Conservation (phyloP, 2,329 filamentous ascomycete genomes). For the Metarhizium anisopliae region DNA sequence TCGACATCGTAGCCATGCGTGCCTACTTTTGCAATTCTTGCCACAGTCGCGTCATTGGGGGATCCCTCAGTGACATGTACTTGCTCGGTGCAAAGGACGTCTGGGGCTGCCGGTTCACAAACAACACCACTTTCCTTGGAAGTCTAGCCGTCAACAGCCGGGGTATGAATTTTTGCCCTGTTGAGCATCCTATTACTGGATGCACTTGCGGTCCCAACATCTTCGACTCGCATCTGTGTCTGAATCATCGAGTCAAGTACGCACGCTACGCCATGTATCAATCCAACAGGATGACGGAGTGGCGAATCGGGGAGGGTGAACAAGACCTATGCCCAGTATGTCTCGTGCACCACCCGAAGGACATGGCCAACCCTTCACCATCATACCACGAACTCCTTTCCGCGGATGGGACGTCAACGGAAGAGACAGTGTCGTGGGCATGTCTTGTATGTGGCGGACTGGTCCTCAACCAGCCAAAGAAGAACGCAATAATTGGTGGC, state of each 20-base stretch:
- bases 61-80: constrained; percentile 2
- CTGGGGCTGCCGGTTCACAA: constrained; percentile 14
- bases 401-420: neutral
- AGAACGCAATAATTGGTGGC: constrained; percentile 10
- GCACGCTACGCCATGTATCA: constrained; percentile 14
- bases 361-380: neutral
- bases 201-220: constrained; percentile 29
- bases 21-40: constrained; percentile 27
- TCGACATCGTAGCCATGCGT: constrained; percentile 23
- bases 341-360: neutral
- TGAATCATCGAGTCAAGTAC: constrained; percentile 23
- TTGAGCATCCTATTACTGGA: constrained; percentile 19
- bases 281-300: constrained; percentile 17
- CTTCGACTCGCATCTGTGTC: constrained; percentile 22
- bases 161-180: neutral
- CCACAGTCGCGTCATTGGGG: neutral
- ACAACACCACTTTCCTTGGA: neutral
- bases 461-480: constrained; percentile 19
- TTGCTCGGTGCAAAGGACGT: constrained; percentile 13
- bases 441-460: constrained; percentile 25
- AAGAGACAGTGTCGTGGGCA: constrained; percentile 13
- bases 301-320: constrained; percentile 6
- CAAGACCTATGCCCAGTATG: neutral
- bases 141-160: neutral
- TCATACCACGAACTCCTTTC: neutral